Percentiles rank a stretch among this genome's conserved stretches.
These are phyloP conservation scores for Tagetes erecta DNA, from an alignment of 129 eudicot species.

Conservation along the genomic window DNA sequence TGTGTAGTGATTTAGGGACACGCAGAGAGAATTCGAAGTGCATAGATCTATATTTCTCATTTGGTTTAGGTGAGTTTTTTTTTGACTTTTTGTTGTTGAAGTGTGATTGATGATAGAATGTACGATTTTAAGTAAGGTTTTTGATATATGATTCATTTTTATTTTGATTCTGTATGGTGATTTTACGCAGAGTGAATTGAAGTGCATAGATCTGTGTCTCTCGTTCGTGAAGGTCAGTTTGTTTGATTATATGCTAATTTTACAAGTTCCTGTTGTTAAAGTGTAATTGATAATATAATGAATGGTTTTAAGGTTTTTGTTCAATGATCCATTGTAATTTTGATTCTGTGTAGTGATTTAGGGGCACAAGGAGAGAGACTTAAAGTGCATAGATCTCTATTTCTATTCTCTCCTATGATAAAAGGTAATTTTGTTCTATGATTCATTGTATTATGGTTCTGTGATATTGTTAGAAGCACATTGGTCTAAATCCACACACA, in stretches of 20 bases:
- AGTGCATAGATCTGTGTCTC: constrained; percentile 10
- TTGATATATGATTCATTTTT: background rate
- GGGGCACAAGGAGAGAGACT: background rate
- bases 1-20: too few species aligned
- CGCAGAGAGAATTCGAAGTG: constrained; percentile 9
- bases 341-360: background rate
- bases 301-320: background rate
- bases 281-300: constrained; percentile 3
- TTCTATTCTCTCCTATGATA: too few species aligned
- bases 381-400: too few species aligned
- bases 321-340: too few species aligned
- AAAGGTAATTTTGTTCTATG: too few species aligned
- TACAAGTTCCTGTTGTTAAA: background rate
- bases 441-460: too few species aligned
- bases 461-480: constrained; percentile 7
- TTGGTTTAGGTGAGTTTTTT: too few species aligned
- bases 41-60: too few species aligned
- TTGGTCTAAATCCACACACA: constrained; percentile 6
- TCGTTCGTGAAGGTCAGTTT: background rate
- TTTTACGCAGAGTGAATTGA: background rate
- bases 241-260: too few species aligned
- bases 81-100: too few species aligned
- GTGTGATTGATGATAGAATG: too few species aligned
- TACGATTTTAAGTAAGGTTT: background rate
- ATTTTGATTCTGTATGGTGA: background rate